Percentiles rank a stretch among this genome's conserved stretches.
These are phyloP conservation scores for Zoysia japonica DNA, from an alignment of 176 grass and related monocot genomes.

Conservation along the genomic window DNA sequence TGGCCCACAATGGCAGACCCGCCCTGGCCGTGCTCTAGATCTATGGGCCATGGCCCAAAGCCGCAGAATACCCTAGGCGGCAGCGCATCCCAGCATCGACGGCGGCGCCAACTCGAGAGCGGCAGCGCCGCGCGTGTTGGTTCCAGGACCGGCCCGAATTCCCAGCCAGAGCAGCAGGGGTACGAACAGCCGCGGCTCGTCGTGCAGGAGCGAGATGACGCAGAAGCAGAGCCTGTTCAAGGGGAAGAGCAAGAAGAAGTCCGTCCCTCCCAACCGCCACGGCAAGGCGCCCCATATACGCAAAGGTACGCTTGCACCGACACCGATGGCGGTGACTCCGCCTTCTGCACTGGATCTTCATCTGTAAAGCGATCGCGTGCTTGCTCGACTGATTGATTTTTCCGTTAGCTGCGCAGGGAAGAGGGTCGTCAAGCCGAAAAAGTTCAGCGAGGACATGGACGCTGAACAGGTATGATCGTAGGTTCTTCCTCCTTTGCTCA, in stretches of 20 bases:
- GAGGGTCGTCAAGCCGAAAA: constrained; percentile 63
- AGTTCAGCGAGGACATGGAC: constrained; percentile 70
- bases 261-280: constrained; percentile 79
- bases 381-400: constrained; percentile 8
- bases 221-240: constrained; percentile 90
- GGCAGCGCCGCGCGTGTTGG: neutral
- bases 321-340: neutral
- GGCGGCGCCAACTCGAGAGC: neutral
- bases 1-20: too few species aligned
- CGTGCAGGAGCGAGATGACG: constrained; percentile 60
- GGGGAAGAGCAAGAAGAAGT: constrained; percentile 73
- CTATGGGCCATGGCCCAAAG: too few species aligned
- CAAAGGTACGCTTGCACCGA: constrained; percentile 64
- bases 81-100: too few species aligned
- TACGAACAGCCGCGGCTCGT: neutral
- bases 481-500: neutral
- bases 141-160: neutral
- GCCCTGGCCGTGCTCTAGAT: too few species aligned
- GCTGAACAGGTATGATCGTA: constrained; percentile 51
- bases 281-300: constrained; percentile 66
- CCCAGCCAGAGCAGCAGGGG: neutral
- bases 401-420: constrained; percentile 54
- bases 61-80: too few species aligned
- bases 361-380: neutral
- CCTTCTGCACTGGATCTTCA: neutral